Conservation (phyloP, 2,329 filamentous ascomycete genomes). For the Nemania sp. region DNA sequence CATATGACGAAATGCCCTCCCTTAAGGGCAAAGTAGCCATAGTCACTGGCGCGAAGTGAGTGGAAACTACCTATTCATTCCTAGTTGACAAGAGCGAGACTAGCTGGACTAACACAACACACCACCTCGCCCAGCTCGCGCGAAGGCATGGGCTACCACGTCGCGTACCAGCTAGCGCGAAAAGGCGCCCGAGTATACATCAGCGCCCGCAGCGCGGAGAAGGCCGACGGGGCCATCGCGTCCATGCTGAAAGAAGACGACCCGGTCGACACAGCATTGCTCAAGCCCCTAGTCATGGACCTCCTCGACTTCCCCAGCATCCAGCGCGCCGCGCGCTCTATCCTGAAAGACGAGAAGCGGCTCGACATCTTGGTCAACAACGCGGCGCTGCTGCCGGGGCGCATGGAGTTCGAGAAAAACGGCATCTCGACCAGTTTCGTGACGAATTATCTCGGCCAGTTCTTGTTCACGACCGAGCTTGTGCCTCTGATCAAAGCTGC, state of each 20-base stretch:
- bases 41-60: not conserved
- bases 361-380: slow-evolving; percentile 8
- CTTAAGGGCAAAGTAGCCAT: not conserved
- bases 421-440: not conserved
- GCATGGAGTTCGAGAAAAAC: not conserved
- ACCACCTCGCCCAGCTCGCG: not conserved
- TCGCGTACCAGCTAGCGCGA: not conserved
- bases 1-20: not conserved
- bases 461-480: slow-evolving; percentile 4
- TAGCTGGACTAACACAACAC: too few relatives aligned
- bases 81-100: too few relatives aligned
- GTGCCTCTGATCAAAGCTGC: not conserved
- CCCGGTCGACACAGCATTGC: not conserved
- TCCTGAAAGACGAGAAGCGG: not conserved
- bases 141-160: slow-evolving; percentile 1
- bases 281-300: slow-evolving; percentile 1
- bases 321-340: not conserved
- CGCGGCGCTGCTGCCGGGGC: not conserved
- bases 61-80: not conserved
- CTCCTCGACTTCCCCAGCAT: not conserved
- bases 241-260: not conserved
- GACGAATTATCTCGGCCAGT: not conserved
- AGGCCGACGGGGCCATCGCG: not conserved
- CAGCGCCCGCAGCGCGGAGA: not conserved
- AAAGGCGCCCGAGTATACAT: slow-evolving; percentile 2